Conservation (phyloP, 2,329 filamentous ascomycete genomes). For the Diaporthe helianthi region DNA sequence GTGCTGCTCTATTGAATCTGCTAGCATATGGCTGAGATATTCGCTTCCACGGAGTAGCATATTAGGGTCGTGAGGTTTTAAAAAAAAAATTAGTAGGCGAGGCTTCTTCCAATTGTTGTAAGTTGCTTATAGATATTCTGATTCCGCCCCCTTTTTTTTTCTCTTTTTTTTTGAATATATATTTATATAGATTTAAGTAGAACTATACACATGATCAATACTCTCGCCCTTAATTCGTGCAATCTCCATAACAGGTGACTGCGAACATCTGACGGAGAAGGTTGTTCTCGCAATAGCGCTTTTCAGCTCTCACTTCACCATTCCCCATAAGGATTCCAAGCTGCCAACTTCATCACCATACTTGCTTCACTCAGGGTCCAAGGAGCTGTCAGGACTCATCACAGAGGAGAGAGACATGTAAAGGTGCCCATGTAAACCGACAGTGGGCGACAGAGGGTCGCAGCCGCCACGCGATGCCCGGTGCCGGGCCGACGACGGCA, state of each 20-base stretch:
- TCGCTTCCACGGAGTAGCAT: slow-evolving; percentile 8
- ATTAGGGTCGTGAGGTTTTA: neutral
- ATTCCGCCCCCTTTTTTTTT: too few species aligned
- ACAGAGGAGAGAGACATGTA: neutral
- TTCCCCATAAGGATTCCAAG: neutral
- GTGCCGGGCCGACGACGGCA: neutral
- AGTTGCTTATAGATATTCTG: neutral
- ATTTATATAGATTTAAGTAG: too few species aligned
- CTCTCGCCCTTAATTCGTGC: neutral
- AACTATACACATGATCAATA: neutral
- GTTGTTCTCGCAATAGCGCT: neutral
- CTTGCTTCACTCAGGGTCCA: neutral
- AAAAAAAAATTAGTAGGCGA: too few species aligned
- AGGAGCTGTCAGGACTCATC: neutral
- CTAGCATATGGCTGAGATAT: slow-evolving; percentile 27
- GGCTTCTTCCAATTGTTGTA: neutral
- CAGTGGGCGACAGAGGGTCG: neutral
- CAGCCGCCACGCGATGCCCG: neutral
- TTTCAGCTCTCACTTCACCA: neutral
- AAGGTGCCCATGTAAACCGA: neutral
- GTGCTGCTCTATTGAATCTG: slow-evolving; percentile 19
- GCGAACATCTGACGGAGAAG: neutral
- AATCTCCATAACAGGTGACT: neutral
- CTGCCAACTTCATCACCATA: neutral
- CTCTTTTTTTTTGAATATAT: too few species aligned